phyloP scores from a whole-genome alignment of 1,284 basidiomycete genomes.

The Ceratobasidium sp. region DNA sequence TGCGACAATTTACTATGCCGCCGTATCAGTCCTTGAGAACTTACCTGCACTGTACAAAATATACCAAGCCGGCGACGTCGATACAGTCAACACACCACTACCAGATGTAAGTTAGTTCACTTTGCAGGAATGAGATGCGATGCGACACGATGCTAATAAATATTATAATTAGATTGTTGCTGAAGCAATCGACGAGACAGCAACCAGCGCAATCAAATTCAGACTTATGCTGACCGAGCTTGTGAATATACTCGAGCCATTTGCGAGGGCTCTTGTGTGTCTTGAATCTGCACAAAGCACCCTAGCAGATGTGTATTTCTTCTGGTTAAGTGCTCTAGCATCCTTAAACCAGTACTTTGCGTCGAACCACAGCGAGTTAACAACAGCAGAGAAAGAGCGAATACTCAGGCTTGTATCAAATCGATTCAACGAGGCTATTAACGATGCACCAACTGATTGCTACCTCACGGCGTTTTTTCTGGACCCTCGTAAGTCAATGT shows the following conservation, averaged over 20 bases:
- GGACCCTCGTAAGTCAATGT: constrained; percentile 52
- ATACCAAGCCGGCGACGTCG: background rate
- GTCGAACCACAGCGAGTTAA: background rate
- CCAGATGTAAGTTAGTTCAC: constrained; percentile 11
- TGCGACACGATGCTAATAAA: no score
- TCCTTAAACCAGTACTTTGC: background rate
- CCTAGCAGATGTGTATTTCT: constrained; percentile 44
- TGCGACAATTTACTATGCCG: constrained; percentile 52
- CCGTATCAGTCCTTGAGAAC: background rate
- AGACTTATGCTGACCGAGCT: constrained; percentile 11
- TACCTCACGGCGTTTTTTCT: constrained; percentile 57
- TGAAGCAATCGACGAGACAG: constrained; percentile 17
- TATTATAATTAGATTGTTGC: constrained; percentile 5
- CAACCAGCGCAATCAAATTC: constrained; percentile 13
- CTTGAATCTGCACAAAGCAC: constrained; percentile 42
- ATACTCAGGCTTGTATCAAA: constrained; percentile 55
- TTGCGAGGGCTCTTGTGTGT: constrained; percentile 40
- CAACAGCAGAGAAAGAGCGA: constrained; percentile 18
- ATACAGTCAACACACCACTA: background rate
- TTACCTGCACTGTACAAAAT: constrained; percentile 37
- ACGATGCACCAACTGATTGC: constrained; percentile 53
- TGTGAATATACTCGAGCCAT: constrained; percentile 34
- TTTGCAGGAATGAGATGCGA: background rate
- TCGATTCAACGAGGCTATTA: constrained; percentile 55
- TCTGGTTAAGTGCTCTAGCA: constrained; percentile 42